Percentiles rank a stretch among this genome's conserved stretches.
Evolutionary conservation across 257 asterid genomes (phyloP).

Genomic region (Anisodus acutangulus): DNA sequence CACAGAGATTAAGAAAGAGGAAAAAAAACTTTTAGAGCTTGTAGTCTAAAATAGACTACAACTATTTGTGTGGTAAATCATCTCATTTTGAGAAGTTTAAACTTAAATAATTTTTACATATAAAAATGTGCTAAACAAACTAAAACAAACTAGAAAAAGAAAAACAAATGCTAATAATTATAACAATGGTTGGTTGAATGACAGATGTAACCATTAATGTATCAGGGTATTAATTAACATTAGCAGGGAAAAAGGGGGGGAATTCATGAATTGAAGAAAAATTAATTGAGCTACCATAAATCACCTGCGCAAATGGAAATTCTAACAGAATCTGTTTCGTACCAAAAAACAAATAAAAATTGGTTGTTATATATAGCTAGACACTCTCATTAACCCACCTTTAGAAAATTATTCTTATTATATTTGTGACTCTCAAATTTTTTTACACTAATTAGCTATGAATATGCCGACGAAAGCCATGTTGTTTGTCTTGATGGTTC

Average conservation of each 20-base stretch:
- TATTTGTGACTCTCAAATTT: neutral
- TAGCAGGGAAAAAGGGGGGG: neutral
- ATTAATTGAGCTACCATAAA: neutral
- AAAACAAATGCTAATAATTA: too few species aligned
- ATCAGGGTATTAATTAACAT: neutral
- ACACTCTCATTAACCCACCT: neutral
- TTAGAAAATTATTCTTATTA: neutral
- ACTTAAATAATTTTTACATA: too few species aligned
- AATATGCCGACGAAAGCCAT: neutral
- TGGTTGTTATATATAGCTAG: neutral
- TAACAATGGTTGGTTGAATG: too few species aligned
- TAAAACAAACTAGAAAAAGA: too few species aligned
- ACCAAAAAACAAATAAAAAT: neutral
- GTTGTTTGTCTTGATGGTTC: neutral
- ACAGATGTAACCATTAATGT: too few species aligned
- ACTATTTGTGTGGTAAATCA: too few species aligned
- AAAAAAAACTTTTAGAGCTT: too few species aligned
- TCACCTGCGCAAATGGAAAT: neutral
- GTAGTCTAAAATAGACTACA: too few species aligned
- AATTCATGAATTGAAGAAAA: neutral
- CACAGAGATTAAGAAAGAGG: too few species aligned
- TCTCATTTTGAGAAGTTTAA: too few species aligned
- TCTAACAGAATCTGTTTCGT: neutral
- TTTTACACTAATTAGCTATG: conserved; percentile 20
- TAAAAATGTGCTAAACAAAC: too few species aligned